Evolutionary conservation across 331 rosid genomes (phyloP), one percentile per base, ranked within the genome.

Genomic region (Dryas integrifolia): DNA sequence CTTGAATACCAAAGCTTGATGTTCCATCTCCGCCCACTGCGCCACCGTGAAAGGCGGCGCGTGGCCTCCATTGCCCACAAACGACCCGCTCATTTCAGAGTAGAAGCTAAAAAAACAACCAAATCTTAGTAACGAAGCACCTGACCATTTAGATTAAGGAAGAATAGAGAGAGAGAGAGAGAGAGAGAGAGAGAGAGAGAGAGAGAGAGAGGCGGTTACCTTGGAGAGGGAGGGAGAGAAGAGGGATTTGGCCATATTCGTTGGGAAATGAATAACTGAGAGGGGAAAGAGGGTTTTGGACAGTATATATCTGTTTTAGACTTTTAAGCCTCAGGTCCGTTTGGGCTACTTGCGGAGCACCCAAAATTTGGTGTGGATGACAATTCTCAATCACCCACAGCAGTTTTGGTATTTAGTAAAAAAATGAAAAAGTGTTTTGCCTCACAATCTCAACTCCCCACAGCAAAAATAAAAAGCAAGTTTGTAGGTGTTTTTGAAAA

Each of bases 21-120:
- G 89, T 66, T 89, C 95, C 18, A 89, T 88, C 85, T 89, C 95
- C 46, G 84, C 86, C 91, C 89, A 89, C 80, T 89, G 95, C 3
- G 91, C 79, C 74, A 72, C 81, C 48, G 95, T 89, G 83, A 89
- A 89, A 26, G 74, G 89, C 62, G 89, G 76, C 76, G 58, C 67
- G 67, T 58, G 75, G 10, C 75, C 58, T 8, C 46, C 75, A 35
- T 14, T 4, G 67, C 67, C 46, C 58, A 58, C 56, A 13, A 49
- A 57, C 67, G 67, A 77, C 59, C 79, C 41, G 79, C 85, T 89
- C 95, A 89, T 86, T 72, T 40, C 78, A 49, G 66, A 7, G 16
- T 49, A 18, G 21, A 35, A 60, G 55, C 79, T 62, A 53, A 9
- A 41, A 73, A 40, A 40, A 5, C 7, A 65, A 63, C 57, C 70